phyloP scores from a whole-genome alignment of 768 basidiomycete genomes.

The Tylopilus balloui region DNA sequence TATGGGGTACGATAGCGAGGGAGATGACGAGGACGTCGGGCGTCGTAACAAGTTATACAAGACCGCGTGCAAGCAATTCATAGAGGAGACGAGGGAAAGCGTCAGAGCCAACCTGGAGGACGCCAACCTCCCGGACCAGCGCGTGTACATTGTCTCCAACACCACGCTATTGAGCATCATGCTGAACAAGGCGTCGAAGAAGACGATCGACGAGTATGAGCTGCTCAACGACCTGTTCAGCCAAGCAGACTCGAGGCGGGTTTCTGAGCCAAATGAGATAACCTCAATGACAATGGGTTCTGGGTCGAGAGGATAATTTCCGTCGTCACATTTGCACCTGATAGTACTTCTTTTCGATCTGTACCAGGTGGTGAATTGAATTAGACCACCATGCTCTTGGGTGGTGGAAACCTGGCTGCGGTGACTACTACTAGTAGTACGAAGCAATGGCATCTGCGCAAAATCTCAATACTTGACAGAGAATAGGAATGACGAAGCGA shows the following conservation, averaged over 20 bases:
- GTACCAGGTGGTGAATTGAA: too few species aligned
- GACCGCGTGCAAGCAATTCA: slow-evolving; percentile 13
- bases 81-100: slow-evolving; percentile 14
- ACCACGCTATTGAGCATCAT: slow-evolving; percentile 19
- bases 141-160: slow-evolving; percentile 27
- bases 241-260: slow-evolving; percentile 9
- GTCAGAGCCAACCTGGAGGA: slow-evolving; percentile 19
- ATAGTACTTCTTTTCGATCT: too few species aligned
- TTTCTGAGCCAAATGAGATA: neutral
- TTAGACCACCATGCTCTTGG: too few species aligned
- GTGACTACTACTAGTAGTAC: too few species aligned
- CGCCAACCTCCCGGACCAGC: slow-evolving; percentile 23
- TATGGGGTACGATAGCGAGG: slow-evolving; percentile 19
- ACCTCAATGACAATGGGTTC: too few species aligned
- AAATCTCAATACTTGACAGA: too few species aligned
- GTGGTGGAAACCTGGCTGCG: too few species aligned
- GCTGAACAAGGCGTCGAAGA: slow-evolving; percentile 12
- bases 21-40: slow-evolving; percentile 9
- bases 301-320: too few species aligned
- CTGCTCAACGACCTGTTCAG: slow-evolving; percentile 16
- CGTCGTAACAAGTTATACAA: slow-evolving; percentile 10
- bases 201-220: slow-evolving; percentile 23
- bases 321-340: too few species aligned
- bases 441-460: too few species aligned
- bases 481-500: too few species aligned